Evolutionary conservation across 208 protist species (phyloP), one percentile per base, ranked within the genome.

Genomic region (Vickermania spadyakhi): DNA sequence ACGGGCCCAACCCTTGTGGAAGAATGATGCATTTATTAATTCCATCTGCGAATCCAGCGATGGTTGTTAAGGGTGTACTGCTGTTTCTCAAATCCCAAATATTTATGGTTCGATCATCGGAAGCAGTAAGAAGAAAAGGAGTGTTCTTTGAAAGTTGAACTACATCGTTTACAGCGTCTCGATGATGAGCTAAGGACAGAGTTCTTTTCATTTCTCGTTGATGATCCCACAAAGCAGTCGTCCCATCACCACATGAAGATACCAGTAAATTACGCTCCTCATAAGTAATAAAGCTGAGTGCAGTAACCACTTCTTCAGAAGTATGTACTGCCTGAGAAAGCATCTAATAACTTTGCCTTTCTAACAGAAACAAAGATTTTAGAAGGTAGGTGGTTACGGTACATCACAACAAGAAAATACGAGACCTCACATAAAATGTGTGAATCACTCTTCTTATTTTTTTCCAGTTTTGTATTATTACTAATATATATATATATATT

Each of bases 211-310:
- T 51, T 61, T 55, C 42, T 2, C 61, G 36, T 14, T 64, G 62
- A 31, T 59, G 31, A 56, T 94, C 87, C 84, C 87, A 94, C 50
- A 94, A 68, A 25, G 79, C 75, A 4, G 76, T 71, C n/a, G 81
- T 89, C 70, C 84, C 81, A 64, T 94, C 87, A n/a, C 83, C 81
- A 26, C 77, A 89, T 2, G 80, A 89, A 31, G 87, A 94, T 67
- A 75, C 86, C 21, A 94, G 77, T 11, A 87, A 55, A 50, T 81
- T 73, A 0, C 62, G 60, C 5, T 3, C 28, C 7, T 62, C 54
- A 62, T 84, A 66, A 3, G 75, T 72, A 2, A 79, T 87, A 55
- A 94, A 91, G 55, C 62, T 52, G 2, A 94, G 75, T 14, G 83
- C 89, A 14, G 81, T 89, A 26, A 94, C 73, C 45, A 81, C 80